A percentile compares a stretch with the other conserved stretches of the same genome.
phyloP scores from a whole-genome alignment of 805 yeast genomes.

The Pichia phayaonensis region DNA sequence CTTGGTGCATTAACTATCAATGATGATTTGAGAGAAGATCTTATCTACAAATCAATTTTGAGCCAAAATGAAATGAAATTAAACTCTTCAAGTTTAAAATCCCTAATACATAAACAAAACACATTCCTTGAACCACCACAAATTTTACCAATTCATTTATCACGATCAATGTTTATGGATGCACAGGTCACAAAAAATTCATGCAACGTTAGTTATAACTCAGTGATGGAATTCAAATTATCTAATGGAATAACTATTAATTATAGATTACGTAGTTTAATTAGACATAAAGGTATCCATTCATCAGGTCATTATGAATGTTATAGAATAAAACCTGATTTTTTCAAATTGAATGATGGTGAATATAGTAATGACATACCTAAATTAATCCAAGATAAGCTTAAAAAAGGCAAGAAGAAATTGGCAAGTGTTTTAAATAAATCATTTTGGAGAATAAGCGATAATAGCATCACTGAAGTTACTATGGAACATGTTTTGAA shows the following conservation, averaged over 20 bases:
- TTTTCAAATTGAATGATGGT: conserved; percentile 33
- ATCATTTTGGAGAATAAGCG: conserved; percentile 85
- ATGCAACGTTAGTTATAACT: conserved; percentile 63
- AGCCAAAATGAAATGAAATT: conserved; percentile 7
- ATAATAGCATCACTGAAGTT: conserved; percentile 60
- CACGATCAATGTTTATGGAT: conserved; percentile 73
- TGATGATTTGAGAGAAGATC: conserved; percentile 46
- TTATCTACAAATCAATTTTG: conserved; percentile 39
- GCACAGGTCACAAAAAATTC: conserved; percentile 63
- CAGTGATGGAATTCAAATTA: conserved; percentile 35
- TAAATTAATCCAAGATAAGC: neutral
- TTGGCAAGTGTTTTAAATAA: conserved; percentile 46
- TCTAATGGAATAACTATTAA: neutral
- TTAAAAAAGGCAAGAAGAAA: conserved; percentile 30
- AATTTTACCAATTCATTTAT: conserved; percentile 70
- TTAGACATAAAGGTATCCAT: conserved; percentile 86
- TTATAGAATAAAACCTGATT: conserved; percentile 65
- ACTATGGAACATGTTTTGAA: conserved; percentile 47
- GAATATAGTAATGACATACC: conserved; percentile 20
- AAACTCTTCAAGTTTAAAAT: conserved; percentile 34
- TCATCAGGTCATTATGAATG: conserved; percentile 88
- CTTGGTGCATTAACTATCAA: conserved; percentile 44
- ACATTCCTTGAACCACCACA: conserved; percentile 60
- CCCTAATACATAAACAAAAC: conserved; percentile 62
- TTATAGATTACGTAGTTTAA: conserved; percentile 61